These are phyloP conservation scores for Leccinum subgranulosum DNA, from an alignment of 768 basidiomycete species.

Conservation along the genomic window DNA sequence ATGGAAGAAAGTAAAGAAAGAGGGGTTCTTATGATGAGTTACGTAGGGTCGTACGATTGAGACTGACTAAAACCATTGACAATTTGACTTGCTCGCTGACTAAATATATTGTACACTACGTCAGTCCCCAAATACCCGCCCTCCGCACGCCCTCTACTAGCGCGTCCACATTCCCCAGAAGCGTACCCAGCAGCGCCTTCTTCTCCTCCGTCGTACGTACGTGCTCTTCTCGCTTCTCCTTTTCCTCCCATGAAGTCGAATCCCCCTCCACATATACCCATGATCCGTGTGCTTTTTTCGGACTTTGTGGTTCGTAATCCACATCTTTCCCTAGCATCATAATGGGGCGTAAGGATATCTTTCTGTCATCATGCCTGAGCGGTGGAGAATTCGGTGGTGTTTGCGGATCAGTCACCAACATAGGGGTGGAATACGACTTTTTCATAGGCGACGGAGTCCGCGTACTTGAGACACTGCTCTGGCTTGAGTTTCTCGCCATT, in stretches of 20 bases:
- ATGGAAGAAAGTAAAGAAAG: background rate
- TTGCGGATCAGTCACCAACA: conserved; percentile 14
- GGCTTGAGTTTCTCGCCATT: conserved; percentile 35
- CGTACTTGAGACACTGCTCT: conserved; percentile 22
- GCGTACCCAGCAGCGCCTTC: conserved; percentile 72
- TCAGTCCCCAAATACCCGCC: conserved; percentile 85
- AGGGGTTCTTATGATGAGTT: background rate
- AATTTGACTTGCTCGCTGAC: background rate
- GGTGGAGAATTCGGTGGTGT: conserved; percentile 27
- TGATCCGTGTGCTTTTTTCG: conserved; percentile 47
- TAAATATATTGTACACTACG: conserved; percentile 18
- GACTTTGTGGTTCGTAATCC: conserved; percentile 72
- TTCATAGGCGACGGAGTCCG: conserved; percentile 42
- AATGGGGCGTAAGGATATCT: conserved; percentile 41
- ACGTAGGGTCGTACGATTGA: background rate
- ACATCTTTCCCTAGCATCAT: conserved; percentile 69
- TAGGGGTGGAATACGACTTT: conserved; percentile 30
- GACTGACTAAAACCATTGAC: background rate
- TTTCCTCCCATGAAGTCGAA: conserved; percentile 5
- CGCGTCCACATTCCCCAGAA: conserved; percentile 90
- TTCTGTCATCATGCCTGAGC: conserved; percentile 24
- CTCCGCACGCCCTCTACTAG: conserved; percentile 84
- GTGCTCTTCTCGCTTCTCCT: conserved; percentile 8
- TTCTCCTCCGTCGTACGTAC: conserved; percentile 75
- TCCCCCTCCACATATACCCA: conserved; percentile 30